Conservation (phyloP, 495 filamentous ascomycete genomes). For the Chaetomidium leptoderma region DNA sequence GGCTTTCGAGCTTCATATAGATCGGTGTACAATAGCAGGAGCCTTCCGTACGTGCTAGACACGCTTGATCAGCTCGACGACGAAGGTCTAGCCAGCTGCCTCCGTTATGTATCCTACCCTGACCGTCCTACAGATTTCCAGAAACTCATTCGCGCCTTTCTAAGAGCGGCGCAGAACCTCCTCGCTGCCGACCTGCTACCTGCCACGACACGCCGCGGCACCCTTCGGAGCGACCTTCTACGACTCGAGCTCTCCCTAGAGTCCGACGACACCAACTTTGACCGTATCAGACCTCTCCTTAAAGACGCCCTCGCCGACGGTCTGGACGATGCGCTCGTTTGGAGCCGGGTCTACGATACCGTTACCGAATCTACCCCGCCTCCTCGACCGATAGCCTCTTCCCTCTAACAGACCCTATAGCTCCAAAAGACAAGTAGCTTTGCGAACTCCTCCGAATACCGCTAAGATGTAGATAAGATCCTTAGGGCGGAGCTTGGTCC, state of each 20-base stretch:
- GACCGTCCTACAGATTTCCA: conserved; percentile 25
- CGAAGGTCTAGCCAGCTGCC: conserved; percentile 28
- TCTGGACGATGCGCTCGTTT: neutral
- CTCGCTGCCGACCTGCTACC: conserved; percentile 19
- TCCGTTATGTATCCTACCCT: conserved; percentile 19
- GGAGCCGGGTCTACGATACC: neutral
- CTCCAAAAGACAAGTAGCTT: neutral
- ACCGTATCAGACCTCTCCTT: conserved; percentile 32
- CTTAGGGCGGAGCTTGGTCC: too few relatives aligned
- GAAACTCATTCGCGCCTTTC: conserved; percentile 22
- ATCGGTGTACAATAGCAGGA: conserved; percentile 25
- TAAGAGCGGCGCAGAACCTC: conserved; percentile 30
- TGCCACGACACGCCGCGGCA: neutral
- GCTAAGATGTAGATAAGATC: neutral
- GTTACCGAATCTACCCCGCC: conserved; percentile 3
- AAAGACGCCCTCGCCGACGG: conserved; percentile 26
- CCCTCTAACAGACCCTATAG: neutral
- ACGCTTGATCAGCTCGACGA: conserved; percentile 29
- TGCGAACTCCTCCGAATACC: neutral
- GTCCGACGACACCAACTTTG: conserved; percentile 36
- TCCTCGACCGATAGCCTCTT: neutral
- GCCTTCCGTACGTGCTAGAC: conserved; percentile 24
- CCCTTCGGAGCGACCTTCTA: conserved; percentile 26
- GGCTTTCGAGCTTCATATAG: conserved; percentile 32
- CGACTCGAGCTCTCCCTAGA: conserved; percentile 27